Evolutionary conservation across 192 early-diverging fungal species (phyloP).

Genomic region (Dissophora ornata): DNA sequence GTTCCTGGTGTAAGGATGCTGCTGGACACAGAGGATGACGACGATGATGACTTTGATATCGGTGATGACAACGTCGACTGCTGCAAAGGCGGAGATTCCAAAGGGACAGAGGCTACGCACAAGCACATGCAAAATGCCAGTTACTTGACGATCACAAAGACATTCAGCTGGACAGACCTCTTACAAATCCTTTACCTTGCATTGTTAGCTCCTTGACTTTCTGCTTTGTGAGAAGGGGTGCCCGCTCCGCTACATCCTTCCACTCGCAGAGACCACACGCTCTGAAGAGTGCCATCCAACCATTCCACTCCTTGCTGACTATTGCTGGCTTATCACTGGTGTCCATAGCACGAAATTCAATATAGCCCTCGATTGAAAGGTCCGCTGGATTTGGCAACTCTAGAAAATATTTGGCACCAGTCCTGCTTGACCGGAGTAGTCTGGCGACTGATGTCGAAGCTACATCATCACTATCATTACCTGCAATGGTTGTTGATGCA

Average conservation of each 20-base stretch:
- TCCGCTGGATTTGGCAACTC: not conserved
- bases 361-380: not conserved
- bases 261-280: not conserved
- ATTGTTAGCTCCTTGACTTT: too few species aligned
- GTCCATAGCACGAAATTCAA: not conserved
- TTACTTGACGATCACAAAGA: not conserved
- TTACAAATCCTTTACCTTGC: too few species aligned
- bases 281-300: not conserved
- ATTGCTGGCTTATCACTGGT: not conserved
- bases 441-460: too few species aligned
- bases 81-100: not conserved
- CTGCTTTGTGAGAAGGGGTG: too few species aligned
- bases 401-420: constrained; percentile 3
- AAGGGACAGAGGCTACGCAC: not conserved
- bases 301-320: not conserved
- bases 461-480: too few species aligned
- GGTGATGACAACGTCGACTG: not conserved
- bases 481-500: too few species aligned
- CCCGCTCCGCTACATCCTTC: too few species aligned
- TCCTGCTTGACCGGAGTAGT: not conserved
- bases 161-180: too few species aligned
- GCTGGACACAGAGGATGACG: not conserved
- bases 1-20: not conserved
- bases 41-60: not conserved
- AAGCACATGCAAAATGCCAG: not conserved